Conservation (phyloP, 2,329 filamentous ascomycete genomes). For the Ceratocystis harringtonii region DNA sequence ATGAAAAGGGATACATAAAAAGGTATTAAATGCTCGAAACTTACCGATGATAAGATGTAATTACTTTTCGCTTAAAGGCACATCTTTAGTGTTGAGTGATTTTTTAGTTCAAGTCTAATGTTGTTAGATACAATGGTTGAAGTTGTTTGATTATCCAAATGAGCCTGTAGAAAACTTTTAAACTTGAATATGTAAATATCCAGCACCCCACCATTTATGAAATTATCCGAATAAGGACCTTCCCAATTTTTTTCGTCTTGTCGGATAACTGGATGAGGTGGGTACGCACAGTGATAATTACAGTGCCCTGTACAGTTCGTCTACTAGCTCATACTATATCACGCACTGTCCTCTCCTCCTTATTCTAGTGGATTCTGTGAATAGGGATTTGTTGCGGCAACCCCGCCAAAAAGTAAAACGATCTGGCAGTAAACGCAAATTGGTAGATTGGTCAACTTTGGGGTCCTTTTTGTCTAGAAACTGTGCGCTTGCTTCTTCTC, state of each 20-base stretch:
- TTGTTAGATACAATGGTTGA: too few species aligned
- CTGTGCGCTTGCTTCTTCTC: conserved; percentile 1
- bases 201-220: conserved; percentile 5
- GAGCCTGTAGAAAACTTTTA: conserved; percentile 7
- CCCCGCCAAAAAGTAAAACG: conserved; percentile 12
- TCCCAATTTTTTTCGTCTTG: background rate
- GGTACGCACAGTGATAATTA: background rate
- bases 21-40: background rate
- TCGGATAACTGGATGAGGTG: background rate
- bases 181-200: conserved; percentile 8
- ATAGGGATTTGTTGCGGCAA: conserved; percentile 6
- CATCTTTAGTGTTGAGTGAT: too few species aligned
- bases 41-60: background rate
- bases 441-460: background rate
- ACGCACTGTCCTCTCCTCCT: conserved; percentile 3
- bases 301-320: background rate
- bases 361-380: conserved; percentile 4
- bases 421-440: background rate
- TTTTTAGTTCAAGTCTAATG: too few species aligned
- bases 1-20: conserved; percentile 17
- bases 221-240: background rate
- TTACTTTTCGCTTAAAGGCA: too few species aligned
- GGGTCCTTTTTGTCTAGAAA: background rate
- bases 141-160: background rate
- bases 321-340: background rate